Conservation (phyloP, 2,329 filamentous ascomycete genomes). For the Diaporthe amygdali region DNA sequence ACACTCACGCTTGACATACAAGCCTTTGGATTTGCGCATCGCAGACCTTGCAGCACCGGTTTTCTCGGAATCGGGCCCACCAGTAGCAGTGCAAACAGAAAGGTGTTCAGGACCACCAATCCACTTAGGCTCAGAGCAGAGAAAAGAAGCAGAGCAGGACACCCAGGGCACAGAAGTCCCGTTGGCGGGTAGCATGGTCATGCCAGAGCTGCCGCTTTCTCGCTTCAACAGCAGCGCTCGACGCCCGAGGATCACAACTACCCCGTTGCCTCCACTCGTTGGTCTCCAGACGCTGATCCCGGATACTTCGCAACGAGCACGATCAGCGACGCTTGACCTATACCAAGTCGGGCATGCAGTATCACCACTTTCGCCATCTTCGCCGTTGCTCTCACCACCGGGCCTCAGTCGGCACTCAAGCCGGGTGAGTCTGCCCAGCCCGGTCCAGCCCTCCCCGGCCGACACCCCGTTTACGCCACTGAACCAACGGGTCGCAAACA, state of each 20-base stretch:
- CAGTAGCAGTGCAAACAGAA: neutral
- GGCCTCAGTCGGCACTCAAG: slow-evolving; percentile 11
- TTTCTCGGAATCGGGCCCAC: neutral
- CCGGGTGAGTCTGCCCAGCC: slow-evolving; percentile 13
- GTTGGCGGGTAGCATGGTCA: neutral
- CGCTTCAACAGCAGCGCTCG: neutral
- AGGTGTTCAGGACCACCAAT: neutral
- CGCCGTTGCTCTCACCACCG: neutral
- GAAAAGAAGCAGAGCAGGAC: neutral
- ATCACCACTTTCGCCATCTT: slow-evolving; percentile 4
- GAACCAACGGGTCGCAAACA: slow-evolving; percentile 2
- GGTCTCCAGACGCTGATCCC: slow-evolving; percentile 10
- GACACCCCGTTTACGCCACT: slow-evolving; percentile 21
- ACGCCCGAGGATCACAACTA: slow-evolving; percentile 17
- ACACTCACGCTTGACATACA: neutral
- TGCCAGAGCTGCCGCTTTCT: neutral
- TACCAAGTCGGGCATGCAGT: neutral
- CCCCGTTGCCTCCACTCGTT: slow-evolving; percentile 4
- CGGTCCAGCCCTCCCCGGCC: neutral
- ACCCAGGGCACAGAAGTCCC: neutral
- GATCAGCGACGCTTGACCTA: neutral
- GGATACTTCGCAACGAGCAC: neutral
- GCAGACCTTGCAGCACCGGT: neutral
- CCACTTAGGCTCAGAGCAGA: neutral
- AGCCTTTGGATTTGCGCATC: neutral